Base-by-base conservation (phyloP, 768 basidiomycete genomes). In the Hericium alpestre region DNA sequence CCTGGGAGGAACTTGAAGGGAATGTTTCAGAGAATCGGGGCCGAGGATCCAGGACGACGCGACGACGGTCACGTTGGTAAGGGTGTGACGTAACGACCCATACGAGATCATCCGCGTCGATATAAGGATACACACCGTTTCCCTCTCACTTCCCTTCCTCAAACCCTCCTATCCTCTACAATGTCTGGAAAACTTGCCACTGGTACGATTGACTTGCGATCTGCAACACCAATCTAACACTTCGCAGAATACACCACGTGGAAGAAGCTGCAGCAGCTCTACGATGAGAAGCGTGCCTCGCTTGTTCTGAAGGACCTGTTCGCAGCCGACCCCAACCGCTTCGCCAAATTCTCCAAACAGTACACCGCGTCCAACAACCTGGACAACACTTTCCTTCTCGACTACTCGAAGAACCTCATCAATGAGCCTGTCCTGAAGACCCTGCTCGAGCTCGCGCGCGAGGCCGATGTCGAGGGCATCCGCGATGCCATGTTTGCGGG, bases 331-430 rank as follows among this genome's bases (percentile, higher is more conserved):
- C 84, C 93, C 15, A 58, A 80, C 56, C 87, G 96, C 58, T 99
- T 97, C 77, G 66, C 80, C 51, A 90, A 86, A 67, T 93, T 93
- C 74, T 90, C 86, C 48, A 79, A 76, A 55, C 78, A 84, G 60
- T 94, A 93, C 72, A 76, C 77, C 41, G 82, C 88, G 23, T 66
- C 79, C 7, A 76, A 75, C 46, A 84, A 86, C 51, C 78, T 84
- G 8, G 76, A 78, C 59, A 84, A 86, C 54, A 86, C 87, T 53
- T 80, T 99, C 76, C 81, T 99, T 59, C 79, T 96, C 67, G 95
- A 99, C 73, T 94, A 90, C 76, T 96, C 93, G 68, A 98, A 99
- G 75, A 95, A 98, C 75, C 74, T 97, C 63, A 82, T 98, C 77
- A 92, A 87, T 58, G 76, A 90, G 66, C 83, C 89, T 56, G 84